A percentile compares a stretch with the other conserved stretches of the same genome.
These are phyloP conservation scores for Ascochyta lentis DNA, from an alignment of 2,329 filamentous ascomycete species.

Conservation along the genomic window DNA sequence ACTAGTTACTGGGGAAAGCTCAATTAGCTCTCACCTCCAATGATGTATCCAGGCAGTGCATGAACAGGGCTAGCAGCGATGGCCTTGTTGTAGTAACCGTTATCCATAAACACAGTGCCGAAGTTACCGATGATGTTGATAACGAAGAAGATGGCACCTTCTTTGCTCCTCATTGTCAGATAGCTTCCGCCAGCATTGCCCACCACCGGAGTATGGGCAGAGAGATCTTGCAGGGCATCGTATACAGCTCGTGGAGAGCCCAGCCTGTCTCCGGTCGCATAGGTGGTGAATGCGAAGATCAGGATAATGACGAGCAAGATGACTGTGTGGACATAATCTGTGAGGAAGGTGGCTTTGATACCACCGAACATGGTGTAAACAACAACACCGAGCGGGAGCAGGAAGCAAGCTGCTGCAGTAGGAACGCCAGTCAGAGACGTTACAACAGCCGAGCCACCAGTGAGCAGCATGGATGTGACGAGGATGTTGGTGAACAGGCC, in stretches of 20 bases:
- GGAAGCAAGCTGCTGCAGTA: constrained; percentile 81
- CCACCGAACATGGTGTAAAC: constrained; percentile 77
- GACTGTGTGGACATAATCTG: constrained; percentile 86
- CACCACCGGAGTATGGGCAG: constrained; percentile 71
- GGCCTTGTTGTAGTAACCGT: constrained; percentile 85
- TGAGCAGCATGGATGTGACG: constrained; percentile 89
- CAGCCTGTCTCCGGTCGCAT: constrained; percentile 73
- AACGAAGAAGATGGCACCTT: constrained; percentile 87
- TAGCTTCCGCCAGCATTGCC: constrained; percentile 82
- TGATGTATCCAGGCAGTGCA: constrained; percentile 72
- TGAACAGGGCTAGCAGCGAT: constrained; percentile 86
- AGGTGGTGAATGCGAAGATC: constrained; percentile 81
- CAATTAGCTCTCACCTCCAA: constrained; percentile 29
- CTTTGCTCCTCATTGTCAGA: constrained; percentile 81
- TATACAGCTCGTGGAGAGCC: constrained; percentile 80
- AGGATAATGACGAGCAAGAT: constrained; percentile 84
- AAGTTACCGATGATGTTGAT: constrained; percentile 90
- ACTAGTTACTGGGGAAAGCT: background rate
- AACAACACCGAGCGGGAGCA: constrained; percentile 81
- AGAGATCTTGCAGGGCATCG: constrained; percentile 74
- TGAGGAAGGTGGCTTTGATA: constrained; percentile 74
- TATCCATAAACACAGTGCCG: constrained; percentile 82
- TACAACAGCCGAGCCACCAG: constrained; percentile 76
- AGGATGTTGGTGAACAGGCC: constrained; percentile 82
- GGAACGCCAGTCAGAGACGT: constrained; percentile 65